Conservation (phyloP, 148 eudicot species). For the Spergularia marina region DNA sequence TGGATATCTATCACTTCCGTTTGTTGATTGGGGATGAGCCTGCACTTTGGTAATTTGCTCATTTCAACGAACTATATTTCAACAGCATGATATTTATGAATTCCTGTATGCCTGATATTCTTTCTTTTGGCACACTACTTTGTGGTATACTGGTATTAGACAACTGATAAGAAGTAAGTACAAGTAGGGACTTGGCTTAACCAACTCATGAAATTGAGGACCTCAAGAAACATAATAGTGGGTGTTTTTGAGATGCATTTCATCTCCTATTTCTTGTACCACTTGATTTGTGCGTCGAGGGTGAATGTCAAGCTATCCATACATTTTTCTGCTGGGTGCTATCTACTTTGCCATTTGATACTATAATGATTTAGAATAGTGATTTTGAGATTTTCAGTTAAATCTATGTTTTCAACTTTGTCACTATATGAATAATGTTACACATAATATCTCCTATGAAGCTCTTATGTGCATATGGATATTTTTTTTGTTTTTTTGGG, state of each 20-base stretch:
- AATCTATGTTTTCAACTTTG: too few relatives aligned
- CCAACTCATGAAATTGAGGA: neutral
- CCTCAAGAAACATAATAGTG: neutral
- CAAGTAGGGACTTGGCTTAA: neutral
- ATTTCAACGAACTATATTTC: neutral
- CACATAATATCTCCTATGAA: too few relatives aligned
- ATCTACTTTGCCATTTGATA: too few relatives aligned
- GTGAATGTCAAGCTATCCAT: too few relatives aligned
- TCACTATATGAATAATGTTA: too few relatives aligned
- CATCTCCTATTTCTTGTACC: neutral
- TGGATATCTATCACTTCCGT: conserved; percentile 75
- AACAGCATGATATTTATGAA: neutral
- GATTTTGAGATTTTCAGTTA: too few relatives aligned
- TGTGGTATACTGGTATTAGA: neutral
- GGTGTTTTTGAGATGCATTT: neutral
- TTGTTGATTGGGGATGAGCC: conserved; percentile 79
- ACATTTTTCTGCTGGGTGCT: too few relatives aligned
- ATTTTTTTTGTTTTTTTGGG: too few relatives aligned
- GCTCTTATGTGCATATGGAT: too few relatives aligned
- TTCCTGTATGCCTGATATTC: neutral
- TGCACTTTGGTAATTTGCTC: neutral
- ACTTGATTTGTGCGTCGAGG: too few relatives aligned
- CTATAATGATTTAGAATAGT: too few relatives aligned
- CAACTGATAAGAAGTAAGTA: neutral
- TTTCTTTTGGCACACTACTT: neutral